Base-by-base conservation (phyloP, 2,329 filamentous ascomycete genomes). In the Aspergillus pseudoterreus region DNA sequence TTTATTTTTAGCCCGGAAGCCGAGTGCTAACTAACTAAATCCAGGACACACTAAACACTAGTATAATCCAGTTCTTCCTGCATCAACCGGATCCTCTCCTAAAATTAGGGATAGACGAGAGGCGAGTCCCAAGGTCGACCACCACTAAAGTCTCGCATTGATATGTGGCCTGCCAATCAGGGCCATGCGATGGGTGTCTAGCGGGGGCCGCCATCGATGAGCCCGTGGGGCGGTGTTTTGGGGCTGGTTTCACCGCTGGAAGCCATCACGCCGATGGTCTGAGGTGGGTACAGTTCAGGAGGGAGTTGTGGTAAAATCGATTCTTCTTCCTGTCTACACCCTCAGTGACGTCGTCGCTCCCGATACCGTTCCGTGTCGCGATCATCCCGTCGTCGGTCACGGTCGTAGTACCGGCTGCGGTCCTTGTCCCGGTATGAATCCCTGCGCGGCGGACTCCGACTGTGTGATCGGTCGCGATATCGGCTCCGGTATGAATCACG, bases 391-490 rank as follows among this genome's bases (percentile, higher is more conserved):
- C 55, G 56, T 43, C 55, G 54, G 19, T 73, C 69, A 30, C 69
- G 61, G 50, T 75, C 68, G 51, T 62, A 54, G 42, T 67, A 65
- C 44, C 68, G 63, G 47, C 69, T 59, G 44, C 71, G 67, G 51
- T 74, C 66, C 47, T 71, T 67, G 60, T 65, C 63, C n/a, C 65
- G 58, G 51, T 69, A 58, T 38, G 59, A 62, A 46, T 63, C 61
- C 27, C 51, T 51, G 12, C 60, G 57, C n/a, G 52, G 47, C 19
- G 66, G 63, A 38, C 66, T 68, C 39, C 64, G 58, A 50, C 64
- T 69, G 47, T 61, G 52, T 6, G 63, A 71, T 53, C 69, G 66
- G 50, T 72, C 65, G 33, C 73, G 67, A 57, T 75, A 71, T 43
- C 71, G 69, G 59, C 59, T 60, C 17, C 62, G 53, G 45, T 69